Evolutionary conservation across 2,329 filamentous ascomycete genomes (phyloP).

Genomic region (Microascus cirrosus): DNA sequence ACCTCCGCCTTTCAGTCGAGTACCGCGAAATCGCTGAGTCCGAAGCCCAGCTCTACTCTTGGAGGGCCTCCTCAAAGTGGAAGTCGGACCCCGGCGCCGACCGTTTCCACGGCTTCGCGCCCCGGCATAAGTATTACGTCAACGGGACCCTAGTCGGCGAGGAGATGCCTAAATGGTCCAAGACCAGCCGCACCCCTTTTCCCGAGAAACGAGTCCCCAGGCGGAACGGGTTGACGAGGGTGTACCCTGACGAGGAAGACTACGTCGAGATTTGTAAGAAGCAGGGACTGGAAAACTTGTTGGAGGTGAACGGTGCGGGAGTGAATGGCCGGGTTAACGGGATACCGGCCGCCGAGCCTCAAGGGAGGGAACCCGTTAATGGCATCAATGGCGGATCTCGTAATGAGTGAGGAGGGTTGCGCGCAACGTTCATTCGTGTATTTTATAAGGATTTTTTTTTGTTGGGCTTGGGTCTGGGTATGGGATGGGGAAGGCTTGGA

Average conservation of each 20-base stretch:
- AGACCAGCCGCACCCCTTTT: constrained; percentile 41
- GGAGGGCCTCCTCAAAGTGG: constrained; percentile 39
- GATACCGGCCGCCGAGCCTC: not conserved
- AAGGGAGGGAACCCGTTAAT: not conserved
- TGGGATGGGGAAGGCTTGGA: not conserved
- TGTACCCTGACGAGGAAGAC: constrained; percentile 44
- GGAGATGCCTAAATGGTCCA: constrained; percentile 31
- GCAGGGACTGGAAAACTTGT: constrained; percentile 44
- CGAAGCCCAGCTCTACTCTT: constrained; percentile 30
- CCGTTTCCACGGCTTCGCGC: constrained; percentile 41
- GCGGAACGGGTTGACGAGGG: constrained; percentile 35
- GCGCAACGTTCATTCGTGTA: too few species aligned
- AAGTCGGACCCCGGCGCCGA: constrained; percentile 44
- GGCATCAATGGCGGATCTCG: constrained; percentile 1
- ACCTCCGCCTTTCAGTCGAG: constrained; percentile 42
- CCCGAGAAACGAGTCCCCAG: constrained; percentile 44
- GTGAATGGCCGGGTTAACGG: not conserved
- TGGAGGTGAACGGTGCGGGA: constrained; percentile 29
- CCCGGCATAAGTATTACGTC: constrained; percentile 45
- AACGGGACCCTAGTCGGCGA: constrained; percentile 44
- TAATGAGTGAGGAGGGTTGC: not conserved
- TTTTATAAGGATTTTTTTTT: not conserved
- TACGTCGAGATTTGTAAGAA: constrained; percentile 43
- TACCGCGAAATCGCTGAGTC: constrained; percentile 48
- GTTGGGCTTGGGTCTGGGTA: not conserved